Evolutionary conservation across 1,284 basidiomycete species (phyloP).

Genomic region (Cryptococcus sp.): DNA sequence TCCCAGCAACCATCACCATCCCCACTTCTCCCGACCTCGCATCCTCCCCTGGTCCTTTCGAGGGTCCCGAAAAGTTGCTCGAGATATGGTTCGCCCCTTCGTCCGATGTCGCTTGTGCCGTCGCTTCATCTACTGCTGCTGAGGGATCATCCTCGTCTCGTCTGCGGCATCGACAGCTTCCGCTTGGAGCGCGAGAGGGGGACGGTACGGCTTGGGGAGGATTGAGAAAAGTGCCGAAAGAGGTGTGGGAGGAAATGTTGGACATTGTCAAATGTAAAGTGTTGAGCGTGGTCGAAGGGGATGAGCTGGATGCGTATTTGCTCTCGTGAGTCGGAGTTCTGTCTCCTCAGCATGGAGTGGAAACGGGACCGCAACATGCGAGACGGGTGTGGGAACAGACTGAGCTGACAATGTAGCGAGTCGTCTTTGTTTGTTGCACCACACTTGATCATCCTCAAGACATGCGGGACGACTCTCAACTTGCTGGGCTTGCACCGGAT

Average conservation of each 20-base stretch:
- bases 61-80: constrained; percentile 84
- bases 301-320: constrained; percentile 89
- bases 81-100: constrained; percentile 96
- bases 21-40: constrained; percentile 2
- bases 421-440: constrained; percentile 95
- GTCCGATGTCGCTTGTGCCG: constrained; percentile 46
- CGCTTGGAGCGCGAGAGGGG: neutral
- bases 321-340: constrained; percentile 63
- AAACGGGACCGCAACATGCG: no score
- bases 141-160: neutral
- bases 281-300: constrained; percentile 78
- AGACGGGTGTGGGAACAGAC: neutral
- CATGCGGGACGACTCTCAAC: constrained; percentile 97
- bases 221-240: constrained; percentile 67
- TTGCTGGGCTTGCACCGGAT: constrained; percentile 88
- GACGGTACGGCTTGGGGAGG: constrained; percentile 49
- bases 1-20: constrained; percentile 4
- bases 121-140: constrained; percentile 33
- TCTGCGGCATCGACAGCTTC: constrained; percentile 6
- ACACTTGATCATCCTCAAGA: constrained; percentile 96
- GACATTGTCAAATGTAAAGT: constrained; percentile 97
- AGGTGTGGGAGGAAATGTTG: constrained; percentile 94
- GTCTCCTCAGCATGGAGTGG: no score
- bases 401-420: constrained; percentile 60
- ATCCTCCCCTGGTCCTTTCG: constrained; percentile 43